Percentiles rank a stretch among this genome's conserved stretches.
Evolutionary conservation across 2,329 filamentous ascomycete species (phyloP).

Genomic region (Xylariaceae sp.): DNA sequence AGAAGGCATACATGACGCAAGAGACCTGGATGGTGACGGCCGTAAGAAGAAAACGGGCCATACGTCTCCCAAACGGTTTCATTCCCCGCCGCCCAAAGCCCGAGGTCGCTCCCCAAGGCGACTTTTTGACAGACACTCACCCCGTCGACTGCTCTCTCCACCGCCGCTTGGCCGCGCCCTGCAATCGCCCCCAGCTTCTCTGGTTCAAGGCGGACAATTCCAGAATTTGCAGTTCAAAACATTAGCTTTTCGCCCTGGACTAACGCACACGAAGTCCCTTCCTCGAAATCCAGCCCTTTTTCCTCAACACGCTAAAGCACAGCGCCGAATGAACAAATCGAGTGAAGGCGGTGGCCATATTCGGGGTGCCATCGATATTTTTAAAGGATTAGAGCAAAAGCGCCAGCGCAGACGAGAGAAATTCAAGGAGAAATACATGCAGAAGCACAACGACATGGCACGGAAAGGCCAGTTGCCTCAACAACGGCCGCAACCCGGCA

Average conservation of each 20-base stretch:
- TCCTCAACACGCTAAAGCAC: slow-evolving; percentile 46
- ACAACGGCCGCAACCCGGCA: slow-evolving; percentile 67
- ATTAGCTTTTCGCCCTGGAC: slow-evolving; percentile 56
- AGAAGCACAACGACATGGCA: slow-evolving; percentile 82
- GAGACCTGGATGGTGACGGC: slow-evolving; percentile 44
- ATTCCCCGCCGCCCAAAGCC: slow-evolving; percentile 49
- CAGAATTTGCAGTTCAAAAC: slow-evolving; percentile 41
- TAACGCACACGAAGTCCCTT: slow-evolving; percentile 79
- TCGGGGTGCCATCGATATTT: slow-evolving; percentile 93
- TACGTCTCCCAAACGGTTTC: slow-evolving; percentile 57
- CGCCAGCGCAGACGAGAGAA: slow-evolving; percentile 90
- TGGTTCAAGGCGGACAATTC: slow-evolving; percentile 23
- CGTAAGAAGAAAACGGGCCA: slow-evolving; percentile 48
- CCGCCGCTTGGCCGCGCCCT: slow-evolving; percentile 51
- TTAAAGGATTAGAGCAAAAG: slow-evolving; percentile 93
- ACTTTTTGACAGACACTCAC: slow-evolving; percentile 65
- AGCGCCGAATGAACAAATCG: slow-evolving; percentile 34
- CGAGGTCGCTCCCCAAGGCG: slow-evolving; percentile 54
- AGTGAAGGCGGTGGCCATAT: slow-evolving; percentile 52
- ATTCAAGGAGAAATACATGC: slow-evolving; percentile 64
- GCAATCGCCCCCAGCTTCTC: slow-evolving; percentile 42
- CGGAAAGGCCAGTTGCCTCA: slow-evolving; percentile 63
- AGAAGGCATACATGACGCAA: slow-evolving; percentile 60
- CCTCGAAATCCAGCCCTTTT: slow-evolving; percentile 74
- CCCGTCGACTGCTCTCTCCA: slow-evolving; percentile 65